These are phyloP conservation scores for Chaetoscypha palmicola DNA, from an alignment of 2,329 filamentous ascomycete genomes.

Conservation along the genomic window DNA sequence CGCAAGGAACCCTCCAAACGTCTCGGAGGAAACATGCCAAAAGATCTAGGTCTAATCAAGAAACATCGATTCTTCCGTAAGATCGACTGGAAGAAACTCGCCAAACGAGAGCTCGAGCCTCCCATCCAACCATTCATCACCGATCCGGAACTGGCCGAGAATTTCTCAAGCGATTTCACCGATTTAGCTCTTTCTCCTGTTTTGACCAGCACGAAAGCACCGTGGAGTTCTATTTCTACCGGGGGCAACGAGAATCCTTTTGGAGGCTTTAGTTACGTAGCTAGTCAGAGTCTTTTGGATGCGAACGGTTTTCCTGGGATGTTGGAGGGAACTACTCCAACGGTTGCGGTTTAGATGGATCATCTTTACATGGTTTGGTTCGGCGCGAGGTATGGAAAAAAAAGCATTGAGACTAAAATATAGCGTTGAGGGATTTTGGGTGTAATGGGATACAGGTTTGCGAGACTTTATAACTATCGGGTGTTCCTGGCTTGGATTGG, in stretches of 20 bases:
- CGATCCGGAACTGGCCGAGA: slow-evolving; percentile 91
- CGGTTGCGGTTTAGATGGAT: slow-evolving; percentile 1
- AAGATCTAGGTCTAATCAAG: slow-evolving; percentile 80
- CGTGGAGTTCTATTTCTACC: slow-evolving; percentile 19
- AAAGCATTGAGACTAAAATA: too few species aligned
- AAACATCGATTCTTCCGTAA: slow-evolving; percentile 93
- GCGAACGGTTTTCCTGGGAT: slow-evolving; percentile 20
- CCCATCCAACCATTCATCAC: slow-evolving; percentile 93
- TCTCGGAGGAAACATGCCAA: slow-evolving; percentile 80
- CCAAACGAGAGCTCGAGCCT: slow-evolving; percentile 72
- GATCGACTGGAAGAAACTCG: slow-evolving; percentile 89
- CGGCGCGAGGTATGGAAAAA: background rate
- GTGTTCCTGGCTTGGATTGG: too few species aligned
- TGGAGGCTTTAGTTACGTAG: slow-evolving; percentile 32
- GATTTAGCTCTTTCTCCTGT: slow-evolving; percentile 73
- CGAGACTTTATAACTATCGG: too few species aligned
- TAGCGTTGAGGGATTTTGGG: too few species aligned
- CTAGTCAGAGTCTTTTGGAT: slow-evolving; percentile 30
- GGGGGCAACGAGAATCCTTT: slow-evolving; percentile 27
- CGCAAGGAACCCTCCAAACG: slow-evolving; percentile 90
- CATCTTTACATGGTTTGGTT: background rate
- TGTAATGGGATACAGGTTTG: too few species aligned
- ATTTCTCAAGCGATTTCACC: slow-evolving; percentile 92
- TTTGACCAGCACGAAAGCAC: slow-evolving; percentile 33
- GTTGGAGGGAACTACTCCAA: background rate